Base-by-base conservation (phyloP, 2,329 filamentous ascomycete genomes). In the Huntiella decipiens region DNA sequence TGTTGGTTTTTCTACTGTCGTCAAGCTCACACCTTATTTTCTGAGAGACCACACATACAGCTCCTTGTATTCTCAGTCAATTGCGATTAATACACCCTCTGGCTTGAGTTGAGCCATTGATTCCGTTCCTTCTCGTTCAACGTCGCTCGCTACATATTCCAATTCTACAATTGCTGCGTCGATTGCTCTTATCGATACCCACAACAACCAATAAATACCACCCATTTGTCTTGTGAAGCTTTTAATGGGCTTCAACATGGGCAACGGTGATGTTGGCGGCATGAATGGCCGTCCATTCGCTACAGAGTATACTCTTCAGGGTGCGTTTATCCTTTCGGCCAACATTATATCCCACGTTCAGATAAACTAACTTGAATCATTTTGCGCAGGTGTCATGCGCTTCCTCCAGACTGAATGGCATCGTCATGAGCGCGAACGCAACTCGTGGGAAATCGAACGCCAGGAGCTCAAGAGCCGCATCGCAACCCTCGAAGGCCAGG, bases 361-460 rank as follows among this genome's bases (percentile, higher is more conserved):
- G 11, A 38, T 13, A 15, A 16, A 12, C 34, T 44, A 47, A 50
- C 38, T 22, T 45, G 34, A 35, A 47, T 33, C 45, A 19, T 31
- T 33, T 6, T 19, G 4, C 7, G 6, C 19, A 91, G 84, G 91
- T 58, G 91, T 98, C 34, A 98, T 98, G 91, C 87, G 91, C 63
- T 98, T 98, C 61, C 76, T 98, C 35, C 91, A 98, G 66, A 91
- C 91, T 41, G 88, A 98, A 73, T 98, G 91, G 91, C 91, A 98
- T 64, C 81, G 85, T 54, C 88, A 98, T 62, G 91, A 98, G 65
- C 82, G 91, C 63, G 91, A 95, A 59, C 78, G 91, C 56, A 98
- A 98, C 64, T 80, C 86, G 34, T 98, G 91, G 91, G 91, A 98
- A 63, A 98, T 98, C 60, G 91, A 98, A 64, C 80, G 86, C 58